A percentile compares a stretch with the other conserved stretches of the same genome.
Evolutionary conservation across 768 basidiomycete species (phyloP).

Genomic region (Russula virescens): DNA sequence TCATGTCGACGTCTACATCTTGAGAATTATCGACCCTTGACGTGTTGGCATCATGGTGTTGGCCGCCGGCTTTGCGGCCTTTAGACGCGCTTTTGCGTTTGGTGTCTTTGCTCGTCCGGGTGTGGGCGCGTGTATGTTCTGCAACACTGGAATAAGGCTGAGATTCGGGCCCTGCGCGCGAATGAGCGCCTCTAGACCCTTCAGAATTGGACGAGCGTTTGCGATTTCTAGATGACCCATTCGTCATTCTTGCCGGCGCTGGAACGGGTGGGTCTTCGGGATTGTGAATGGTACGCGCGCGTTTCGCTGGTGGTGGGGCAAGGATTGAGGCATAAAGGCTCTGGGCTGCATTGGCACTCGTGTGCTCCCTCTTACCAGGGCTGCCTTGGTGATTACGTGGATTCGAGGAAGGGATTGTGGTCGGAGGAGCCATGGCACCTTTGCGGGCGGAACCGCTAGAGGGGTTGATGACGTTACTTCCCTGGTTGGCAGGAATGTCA

Average conservation of each 20-base stretch:
- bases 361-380: conserved; percentile 28
- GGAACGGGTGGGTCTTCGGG: conserved; percentile 61
- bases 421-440: conserved; percentile 44
- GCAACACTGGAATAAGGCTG: conserved; percentile 22
- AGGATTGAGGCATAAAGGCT: conserved; percentile 71
- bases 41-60: conserved; percentile 8
- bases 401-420: conserved; percentile 22
- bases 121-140: conserved; percentile 23
- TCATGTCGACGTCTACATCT: conserved; percentile 67
- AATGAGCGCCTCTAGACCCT: conserved; percentile 9
- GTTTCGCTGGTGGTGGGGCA: conserved; percentile 69
- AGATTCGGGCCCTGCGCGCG: conserved; percentile 9
- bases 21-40: conserved; percentile 30
- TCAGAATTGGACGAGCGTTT: conserved; percentile 24
- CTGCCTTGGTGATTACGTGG: conserved; percentile 14
- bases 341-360: conserved; percentile 40
- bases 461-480: conserved; percentile 35
- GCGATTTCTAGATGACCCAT: conserved; percentile 26
- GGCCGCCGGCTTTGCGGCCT: conserved; percentile 3
- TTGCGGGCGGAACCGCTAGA: conserved; percentile 27
- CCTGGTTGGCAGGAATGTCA: conserved; percentile 47
- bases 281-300: conserved; percentile 75
- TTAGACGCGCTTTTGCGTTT: conserved; percentile 13
- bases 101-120: conserved; percentile 13
- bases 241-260: conserved; percentile 37